Evolutionary conservation across 2,329 filamentous ascomycete species (phyloP).

Genomic region (Claviceps sp.): DNA sequence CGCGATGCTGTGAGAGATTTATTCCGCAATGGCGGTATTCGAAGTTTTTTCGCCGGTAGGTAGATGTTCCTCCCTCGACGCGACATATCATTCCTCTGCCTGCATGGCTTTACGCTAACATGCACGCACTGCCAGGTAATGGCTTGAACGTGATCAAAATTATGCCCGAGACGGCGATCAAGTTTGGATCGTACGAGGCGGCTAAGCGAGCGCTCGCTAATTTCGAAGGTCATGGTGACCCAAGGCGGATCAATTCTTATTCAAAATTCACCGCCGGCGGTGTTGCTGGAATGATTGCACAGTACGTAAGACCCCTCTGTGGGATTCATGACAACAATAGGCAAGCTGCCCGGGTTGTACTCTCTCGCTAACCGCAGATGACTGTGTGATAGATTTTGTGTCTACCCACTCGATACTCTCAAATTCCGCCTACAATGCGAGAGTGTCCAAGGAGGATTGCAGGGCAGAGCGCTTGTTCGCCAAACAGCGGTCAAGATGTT

Average conservation of each 20-base stretch:
- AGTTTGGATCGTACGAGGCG: constrained; percentile 95
- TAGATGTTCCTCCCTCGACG: background rate
- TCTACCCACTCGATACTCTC: constrained; percentile 85
- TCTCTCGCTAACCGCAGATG: background rate
- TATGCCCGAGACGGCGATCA: constrained; percentile 96
- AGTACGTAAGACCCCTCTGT: constrained; percentile 37
- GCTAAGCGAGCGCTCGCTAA: constrained; percentile 77
- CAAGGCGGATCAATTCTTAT: constrained; percentile 62
- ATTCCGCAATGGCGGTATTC: constrained; percentile 73
- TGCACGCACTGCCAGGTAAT: constrained; percentile 49
- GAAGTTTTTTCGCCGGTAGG: constrained; percentile 86
- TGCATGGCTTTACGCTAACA: background rate
- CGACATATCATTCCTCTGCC: background rate
- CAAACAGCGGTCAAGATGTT: constrained; percentile 83
- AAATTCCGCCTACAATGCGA: constrained; percentile 86
- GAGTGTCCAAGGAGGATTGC: constrained; percentile 72
- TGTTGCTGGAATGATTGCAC: constrained; percentile 83
- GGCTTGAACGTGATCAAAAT: constrained; percentile 95
- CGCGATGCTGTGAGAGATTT: constrained; percentile 61
- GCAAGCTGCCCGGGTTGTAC: background rate
- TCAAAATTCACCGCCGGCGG: constrained; percentile 89
- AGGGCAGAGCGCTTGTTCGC: constrained; percentile 68
- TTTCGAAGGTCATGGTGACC: constrained; percentile 77
- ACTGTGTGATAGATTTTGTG: constrained; percentile 50
- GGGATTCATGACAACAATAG: background rate